Base-by-base conservation (phyloP, 768 basidiomycete species). In the Leccinum fibrillosum region DNA sequence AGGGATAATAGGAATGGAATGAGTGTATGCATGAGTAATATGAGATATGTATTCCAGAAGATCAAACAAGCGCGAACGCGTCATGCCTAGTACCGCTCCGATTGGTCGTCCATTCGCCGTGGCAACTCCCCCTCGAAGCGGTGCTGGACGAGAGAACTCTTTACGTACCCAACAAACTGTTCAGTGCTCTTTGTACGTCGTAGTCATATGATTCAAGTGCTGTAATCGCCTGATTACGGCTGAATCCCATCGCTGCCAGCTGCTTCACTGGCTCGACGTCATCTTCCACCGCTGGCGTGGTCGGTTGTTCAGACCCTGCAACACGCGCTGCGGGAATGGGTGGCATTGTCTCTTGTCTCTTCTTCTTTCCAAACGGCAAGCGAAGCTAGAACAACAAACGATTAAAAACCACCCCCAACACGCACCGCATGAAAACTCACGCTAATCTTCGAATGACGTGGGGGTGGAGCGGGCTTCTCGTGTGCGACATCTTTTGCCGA, bases 171-270 rank as follows among this genome's bases (percentile, higher is more conserved):
- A 95, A 74, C 57, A 94, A 73, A 61, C 82, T 86, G 70, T 94
- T 92, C 57, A 93, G 73, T 17, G 92, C 89, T 67, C 79, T 83
- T 64, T 78, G 86, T 37, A 96, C 82, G 70, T 94, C 88, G 67
- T 96, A 97, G 55, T 85, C 86, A 68, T 89, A 79, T 57, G 82
- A 86, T 72, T 96, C 95, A 6, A 98, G 78, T 12, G 95, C 93
- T 12, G 80, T 81, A 7, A 98, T 83, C 0, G 92, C 91, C 69
- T 94, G 86, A 15, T 77, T 72, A 44, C 95, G 83, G 60, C 82
- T 86, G 78, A 98, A 98, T 25, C 96, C 96, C 94, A 98, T 97
- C 19, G 81, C 82, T 49, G 85, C 86, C 42, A 98, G 76, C 68
- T 89, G 86, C 67, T 86, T 90, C 21, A 94, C 89, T 2, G 86